Conservation (phyloP, 306 rosid genomes). For the Quercus robur region DNA sequence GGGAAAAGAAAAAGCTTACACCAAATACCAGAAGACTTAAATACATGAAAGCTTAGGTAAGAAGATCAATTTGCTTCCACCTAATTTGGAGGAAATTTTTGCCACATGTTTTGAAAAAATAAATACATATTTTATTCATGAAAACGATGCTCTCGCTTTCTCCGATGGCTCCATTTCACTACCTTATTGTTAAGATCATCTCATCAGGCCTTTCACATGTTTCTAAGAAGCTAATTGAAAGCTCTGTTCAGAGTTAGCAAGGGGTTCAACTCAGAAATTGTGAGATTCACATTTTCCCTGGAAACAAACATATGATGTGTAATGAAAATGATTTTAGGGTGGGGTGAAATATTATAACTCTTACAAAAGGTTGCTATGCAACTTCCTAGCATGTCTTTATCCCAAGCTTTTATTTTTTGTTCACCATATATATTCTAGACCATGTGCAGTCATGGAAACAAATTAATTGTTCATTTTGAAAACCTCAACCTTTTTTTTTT, state of each 20-base stretch:
- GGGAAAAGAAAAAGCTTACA: not conserved
- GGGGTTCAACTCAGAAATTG: not conserved
- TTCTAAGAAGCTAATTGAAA: not conserved
- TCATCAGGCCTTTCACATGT: not conserved
- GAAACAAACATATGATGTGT: not conserved
- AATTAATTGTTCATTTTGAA: not conserved
- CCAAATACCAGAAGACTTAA: not conserved
- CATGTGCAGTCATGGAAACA: not conserved
- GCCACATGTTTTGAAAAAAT: not conserved
- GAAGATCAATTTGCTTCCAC: not conserved
- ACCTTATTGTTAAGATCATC: not conserved
- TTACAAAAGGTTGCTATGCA: not conserved
- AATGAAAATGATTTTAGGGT: not conserved
- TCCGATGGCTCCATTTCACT: not conserved
- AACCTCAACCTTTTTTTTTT: not conserved
- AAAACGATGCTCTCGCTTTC: not conserved
- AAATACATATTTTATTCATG: not conserved
- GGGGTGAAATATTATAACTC: not conserved
- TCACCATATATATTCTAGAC: not conserved
- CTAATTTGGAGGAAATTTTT: not conserved
- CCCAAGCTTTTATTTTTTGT: not conserved
- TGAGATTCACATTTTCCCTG: not conserved
- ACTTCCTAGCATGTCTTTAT: not conserved
- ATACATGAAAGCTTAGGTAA: not conserved
- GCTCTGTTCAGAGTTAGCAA: not conserved